These are phyloP conservation scores for Gonapodya sp. DNA, from an alignment of 192 early-diverging fungal genomes.

Conservation along the genomic window DNA sequence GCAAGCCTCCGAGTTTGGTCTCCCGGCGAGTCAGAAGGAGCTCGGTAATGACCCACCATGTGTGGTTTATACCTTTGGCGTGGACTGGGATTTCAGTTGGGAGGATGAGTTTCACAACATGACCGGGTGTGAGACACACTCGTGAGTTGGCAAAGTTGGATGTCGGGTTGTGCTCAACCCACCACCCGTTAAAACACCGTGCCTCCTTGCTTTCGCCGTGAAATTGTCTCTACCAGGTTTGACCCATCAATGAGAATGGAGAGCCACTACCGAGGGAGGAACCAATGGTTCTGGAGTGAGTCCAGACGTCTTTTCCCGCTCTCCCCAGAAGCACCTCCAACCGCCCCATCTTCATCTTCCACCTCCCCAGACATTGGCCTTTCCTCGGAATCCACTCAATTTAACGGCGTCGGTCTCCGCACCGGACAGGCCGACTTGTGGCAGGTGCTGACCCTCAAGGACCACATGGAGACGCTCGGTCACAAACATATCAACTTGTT, in stretches of 20 bases:
- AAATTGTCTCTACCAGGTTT: background rate
- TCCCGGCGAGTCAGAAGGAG: background rate
- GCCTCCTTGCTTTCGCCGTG: background rate
- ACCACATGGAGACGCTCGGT: background rate
- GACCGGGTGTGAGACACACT: constrained; percentile 8
- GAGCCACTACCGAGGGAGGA: background rate
- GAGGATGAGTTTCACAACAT: constrained; percentile 3
- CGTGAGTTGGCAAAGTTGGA: no score
- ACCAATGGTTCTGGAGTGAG: constrained; percentile 11
- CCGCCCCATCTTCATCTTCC: no score
- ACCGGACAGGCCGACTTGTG: background rate
- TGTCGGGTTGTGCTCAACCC: no score
- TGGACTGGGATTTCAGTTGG: constrained; percentile 7
- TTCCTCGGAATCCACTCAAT: background rate
- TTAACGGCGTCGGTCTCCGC: background rate
- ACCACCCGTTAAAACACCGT: no score
- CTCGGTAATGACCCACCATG: background rate
- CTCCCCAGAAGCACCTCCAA: no score
- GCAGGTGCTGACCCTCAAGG: background rate
- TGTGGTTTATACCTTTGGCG: constrained; percentile 2
- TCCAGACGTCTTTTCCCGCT: no score
- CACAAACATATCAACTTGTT: background rate
- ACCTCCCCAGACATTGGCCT: background rate
- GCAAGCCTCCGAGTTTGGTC: background rate
- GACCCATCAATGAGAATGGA: constrained; percentile 4